Base-by-base conservation (phyloP, 139 green algal species). In the Ulvella scutata region DNA sequence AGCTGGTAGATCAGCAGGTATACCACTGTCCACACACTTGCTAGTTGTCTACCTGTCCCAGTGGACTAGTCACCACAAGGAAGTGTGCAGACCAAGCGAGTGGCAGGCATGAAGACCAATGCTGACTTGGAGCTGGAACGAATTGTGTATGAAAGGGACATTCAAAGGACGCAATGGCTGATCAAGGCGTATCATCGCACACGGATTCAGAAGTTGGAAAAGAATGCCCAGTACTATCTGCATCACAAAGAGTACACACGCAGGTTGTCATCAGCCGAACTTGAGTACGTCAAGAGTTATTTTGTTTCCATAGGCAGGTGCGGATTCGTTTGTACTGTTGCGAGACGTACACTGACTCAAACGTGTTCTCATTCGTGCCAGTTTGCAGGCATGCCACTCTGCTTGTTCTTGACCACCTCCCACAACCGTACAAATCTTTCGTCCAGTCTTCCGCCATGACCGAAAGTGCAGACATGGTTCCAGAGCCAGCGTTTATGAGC, bases 161-260 rank as follows among this genome's bases (percentile, higher is more conserved):
- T 67, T n/a, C 51, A 67, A 23, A n/a, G 51, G 13, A 23, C 51
- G 6, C 31, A 67, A 26, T 67, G 51, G 51, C 51, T 67, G 51
- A 67, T 67, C 51, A 67, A 67, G 33, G 51, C 51, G 33, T 67
- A 67, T 23, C 51, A 67, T 26, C 51, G 51, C 51, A 67, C 51
- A 67, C 51, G 51, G 13, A 67, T 67, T 26, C 51, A 67, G 51
- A 67, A 67, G 33, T 10, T 67, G 31, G 51, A 67, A 29, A 26
- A 23, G 17, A n/a, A 67, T 23, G 51, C 33, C 17, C 51, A 67
- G 51, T 67, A 67, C 51, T 67, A 67, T 67, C 51, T 67, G 31
- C 51, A 67, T 29, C 51, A 67, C 33, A 26, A 10, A 10, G 13
- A 67, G 20, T 67, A 67, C 51, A 67, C 51, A 23, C n/a, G n/a